These are phyloP conservation scores for Schwanniomyces vanrijiae DNA, from an alignment of 805 yeast species.

Conservation along the genomic window DNA sequence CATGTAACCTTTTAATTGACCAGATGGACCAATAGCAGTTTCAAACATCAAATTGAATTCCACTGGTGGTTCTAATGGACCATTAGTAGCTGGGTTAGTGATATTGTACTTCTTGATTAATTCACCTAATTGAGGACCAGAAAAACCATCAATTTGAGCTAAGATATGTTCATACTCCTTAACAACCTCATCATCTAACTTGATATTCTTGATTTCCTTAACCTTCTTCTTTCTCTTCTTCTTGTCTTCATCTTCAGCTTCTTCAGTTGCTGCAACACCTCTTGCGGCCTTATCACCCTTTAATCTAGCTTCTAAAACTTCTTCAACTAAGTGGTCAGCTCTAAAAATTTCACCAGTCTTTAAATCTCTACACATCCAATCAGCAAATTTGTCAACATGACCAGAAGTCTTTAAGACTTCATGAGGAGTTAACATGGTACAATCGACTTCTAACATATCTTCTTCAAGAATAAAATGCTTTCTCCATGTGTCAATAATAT, in stretches of 20 bases:
- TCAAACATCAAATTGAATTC: constrained; percentile 99
- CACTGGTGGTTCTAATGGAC: constrained; percentile 80
- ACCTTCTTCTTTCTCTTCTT: constrained; percentile 81
- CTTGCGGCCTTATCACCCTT: constrained; percentile 98
- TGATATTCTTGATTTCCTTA: constrained; percentile 86
- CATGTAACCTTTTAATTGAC: constrained; percentile 89
- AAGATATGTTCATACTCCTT: constrained; percentile 81
- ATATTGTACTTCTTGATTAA: constrained; percentile 80
- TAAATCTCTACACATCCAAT: constrained; percentile 97
- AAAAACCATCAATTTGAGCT: constrained; percentile 93
- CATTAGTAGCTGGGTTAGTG: constrained; percentile 89
- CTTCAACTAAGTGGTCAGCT: constrained; percentile 98
- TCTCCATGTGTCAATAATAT: constrained; percentile 93
- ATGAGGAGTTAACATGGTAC: constrained; percentile 96
- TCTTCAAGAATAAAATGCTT: constrained; percentile 96
- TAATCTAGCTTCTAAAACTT: constrained; percentile 91
- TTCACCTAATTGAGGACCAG: constrained; percentile 91
- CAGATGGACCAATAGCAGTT: constrained; percentile 98
- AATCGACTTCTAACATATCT: constrained; percentile 98
- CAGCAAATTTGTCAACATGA: constrained; percentile 98
- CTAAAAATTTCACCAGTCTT: constrained; percentile 97
- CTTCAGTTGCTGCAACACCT: constrained; percentile 60
- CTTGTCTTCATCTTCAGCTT: constrained; percentile 61
- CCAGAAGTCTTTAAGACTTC: constrained; percentile 98
- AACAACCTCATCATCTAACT: constrained; percentile 78